Percentiles rank a stretch among this genome's conserved stretches.
Evolutionary conservation across 345 rosid species (phyloP).

Genomic region (Rhizophora mangle): DNA sequence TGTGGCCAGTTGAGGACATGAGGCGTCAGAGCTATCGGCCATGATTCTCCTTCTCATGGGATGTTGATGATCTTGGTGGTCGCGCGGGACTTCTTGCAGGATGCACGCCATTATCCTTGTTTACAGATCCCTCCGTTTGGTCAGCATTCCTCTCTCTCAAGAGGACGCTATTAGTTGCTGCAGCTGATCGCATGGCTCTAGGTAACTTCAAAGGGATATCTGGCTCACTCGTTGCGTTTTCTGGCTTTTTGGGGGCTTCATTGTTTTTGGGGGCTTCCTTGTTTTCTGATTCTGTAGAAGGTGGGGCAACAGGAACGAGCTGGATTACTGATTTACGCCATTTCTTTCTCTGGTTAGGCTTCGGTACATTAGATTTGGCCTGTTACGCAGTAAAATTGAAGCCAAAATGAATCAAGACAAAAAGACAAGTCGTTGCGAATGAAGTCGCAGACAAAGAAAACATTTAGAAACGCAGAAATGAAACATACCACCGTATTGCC

Average conservation of each 20-base stretch:
- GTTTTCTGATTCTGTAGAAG: slow-evolving; percentile 41
- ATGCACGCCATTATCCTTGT: slow-evolving; percentile 39
- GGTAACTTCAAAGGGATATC: slow-evolving; percentile 51
- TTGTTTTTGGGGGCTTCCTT: slow-evolving; percentile 9
- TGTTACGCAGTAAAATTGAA: slow-evolving; percentile 19
- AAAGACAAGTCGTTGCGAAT: too few species aligned
- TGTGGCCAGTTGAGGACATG: neutral
- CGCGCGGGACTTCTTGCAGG: slow-evolving; percentile 41
- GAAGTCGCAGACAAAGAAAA: too few species aligned
- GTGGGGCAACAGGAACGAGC: slow-evolving; percentile 64
- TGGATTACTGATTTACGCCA: slow-evolving; percentile 66
- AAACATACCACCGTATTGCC: slow-evolving; percentile 65
- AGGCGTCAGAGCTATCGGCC: slow-evolving; percentile 10
- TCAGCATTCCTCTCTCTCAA: slow-evolving; percentile 80
- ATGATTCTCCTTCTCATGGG: slow-evolving; percentile 78
- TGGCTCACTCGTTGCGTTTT: neutral
- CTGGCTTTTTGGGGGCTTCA: slow-evolving; percentile 17
- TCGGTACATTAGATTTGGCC: slow-evolving; percentile 67
- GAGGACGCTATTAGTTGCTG: slow-evolving; percentile 54
- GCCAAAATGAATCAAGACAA: too few species aligned
- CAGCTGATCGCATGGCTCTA: slow-evolving; percentile 65
- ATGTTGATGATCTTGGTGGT: slow-evolving; percentile 34
- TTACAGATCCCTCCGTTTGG: slow-evolving; percentile 34
- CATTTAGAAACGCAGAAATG: neutral
- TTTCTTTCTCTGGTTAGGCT: slow-evolving; percentile 70